Base-by-base conservation (phyloP, 176 grass and related monocot genomes). In the Panicum miliaceum region DNA sequence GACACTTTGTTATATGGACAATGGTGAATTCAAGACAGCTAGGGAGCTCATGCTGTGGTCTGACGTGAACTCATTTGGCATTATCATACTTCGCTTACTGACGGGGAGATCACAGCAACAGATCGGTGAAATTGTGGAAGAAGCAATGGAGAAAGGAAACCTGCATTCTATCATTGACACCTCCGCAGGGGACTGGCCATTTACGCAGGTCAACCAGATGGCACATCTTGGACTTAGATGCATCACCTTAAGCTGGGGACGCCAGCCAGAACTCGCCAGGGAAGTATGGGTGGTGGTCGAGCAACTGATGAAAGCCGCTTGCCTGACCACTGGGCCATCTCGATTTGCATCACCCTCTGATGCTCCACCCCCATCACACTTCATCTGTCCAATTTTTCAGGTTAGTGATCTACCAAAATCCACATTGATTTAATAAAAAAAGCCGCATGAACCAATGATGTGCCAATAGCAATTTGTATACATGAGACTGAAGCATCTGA, bases 381-480 rank as follows among this genome's bases (percentile, higher is more conserved):
- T 97, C 53, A 32, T 97, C 40, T 97, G 92, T 36, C 92, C 92
- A 14, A 92, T 94, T 79, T 85, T 87, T 47, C 90, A 94, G 94
- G 94, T 96, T 76, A 58, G 71, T 25, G 8, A 46, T 43, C 23
- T 18, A 74, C 71, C 22, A 22, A 22, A 20, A 46, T 22, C 59
- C 8, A 79, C 25, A 32, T 0, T 19, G 7, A 26, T 73, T 51
- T 46, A 52, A 29, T 32, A 12, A 46, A 73, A 51, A 48, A 37
- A 52, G 2, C 19, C 22, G 3, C 13, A 19, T 32, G 9, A 32
- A 64, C 18, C 43, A 46, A 4, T 18, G 5, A 52, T 75, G 29
- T 51, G 18, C 6, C 29, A 13, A 2, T 15, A 43, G 0, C 56
- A 15, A 38, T 71, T 10, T 42, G 75, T 9, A 53, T 40, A 74